Conservation (phyloP, 2,329 filamentous ascomycete species). For the Neophaeococcomyces mojaviensis region DNA sequence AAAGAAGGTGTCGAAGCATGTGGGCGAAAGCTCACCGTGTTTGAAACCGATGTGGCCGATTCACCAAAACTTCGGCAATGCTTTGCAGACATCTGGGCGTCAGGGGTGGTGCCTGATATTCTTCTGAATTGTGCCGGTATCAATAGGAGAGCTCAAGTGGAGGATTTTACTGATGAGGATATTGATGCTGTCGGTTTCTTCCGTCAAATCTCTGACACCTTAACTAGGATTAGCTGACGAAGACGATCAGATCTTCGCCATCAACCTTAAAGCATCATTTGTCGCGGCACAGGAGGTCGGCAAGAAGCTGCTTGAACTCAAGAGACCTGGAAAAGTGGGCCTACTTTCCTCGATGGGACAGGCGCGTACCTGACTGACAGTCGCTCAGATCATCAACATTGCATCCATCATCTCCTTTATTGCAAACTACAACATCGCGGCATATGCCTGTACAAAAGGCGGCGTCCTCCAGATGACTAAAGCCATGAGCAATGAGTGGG, state of each 20-base stretch:
- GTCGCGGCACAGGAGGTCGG: slow-evolving; percentile 68
- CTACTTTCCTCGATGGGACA: too few species aligned
- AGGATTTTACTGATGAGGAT: slow-evolving; percentile 67
- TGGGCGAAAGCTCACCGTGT: slow-evolving; percentile 34
- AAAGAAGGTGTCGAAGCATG: slow-evolving; percentile 34
- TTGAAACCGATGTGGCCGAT: slow-evolving; percentile 37
- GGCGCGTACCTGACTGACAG: too few species aligned
- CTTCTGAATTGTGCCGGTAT: slow-evolving; percentile 83
- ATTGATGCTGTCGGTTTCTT: slow-evolving; percentile 52
- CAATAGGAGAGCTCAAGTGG: slow-evolving; percentile 66
- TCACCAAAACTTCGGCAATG: slow-evolving; percentile 33
- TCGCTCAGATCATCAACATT: slow-evolving; percentile 64
- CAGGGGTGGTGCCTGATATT: slow-evolving; percentile 57
- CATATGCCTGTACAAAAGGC: slow-evolving; percentile 78
- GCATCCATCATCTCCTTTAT: slow-evolving; percentile 75
- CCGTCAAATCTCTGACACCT: too few species aligned
- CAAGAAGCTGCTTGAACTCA: slow-evolving; percentile 59
- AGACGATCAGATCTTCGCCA: slow-evolving; percentile 56
- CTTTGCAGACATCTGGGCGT: slow-evolving; percentile 30
- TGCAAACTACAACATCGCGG: slow-evolving; percentile 77
- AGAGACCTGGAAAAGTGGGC: slow-evolving; percentile 12
- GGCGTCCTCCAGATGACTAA: slow-evolving; percentile 79
- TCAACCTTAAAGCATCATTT: slow-evolving; percentile 78
- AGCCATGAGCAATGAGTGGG: slow-evolving; percentile 80
- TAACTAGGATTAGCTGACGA: background rate